Conservation (phyloP, 805 yeast genomes). For the Maudiozyma bulderi region DNA sequence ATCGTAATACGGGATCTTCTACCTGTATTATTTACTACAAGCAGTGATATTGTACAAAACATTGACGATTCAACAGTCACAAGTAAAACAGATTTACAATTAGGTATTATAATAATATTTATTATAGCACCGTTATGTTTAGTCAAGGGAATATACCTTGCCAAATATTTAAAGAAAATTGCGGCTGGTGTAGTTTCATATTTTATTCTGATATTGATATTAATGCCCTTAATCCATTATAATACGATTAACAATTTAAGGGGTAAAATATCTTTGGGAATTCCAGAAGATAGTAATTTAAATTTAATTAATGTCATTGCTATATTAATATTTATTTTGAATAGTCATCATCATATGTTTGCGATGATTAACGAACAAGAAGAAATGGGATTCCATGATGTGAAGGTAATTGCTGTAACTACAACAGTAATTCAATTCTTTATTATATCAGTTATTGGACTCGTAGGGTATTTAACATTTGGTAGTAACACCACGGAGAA, state of each 20-base stretch:
- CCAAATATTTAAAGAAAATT: background rate
- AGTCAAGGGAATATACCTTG: conserved; percentile 37
- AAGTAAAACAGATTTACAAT: conserved; percentile 39
- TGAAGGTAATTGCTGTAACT: conserved; percentile 38
- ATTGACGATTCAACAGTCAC: no score
- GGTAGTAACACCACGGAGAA: conserved; percentile 73
- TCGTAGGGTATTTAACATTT: conserved; percentile 75
- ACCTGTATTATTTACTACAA: conserved; percentile 34
- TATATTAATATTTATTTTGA: conserved; percentile 82
- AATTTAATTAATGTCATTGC: conserved; percentile 62
- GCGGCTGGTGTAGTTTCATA: background rate
- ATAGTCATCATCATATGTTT: conserved; percentile 93
- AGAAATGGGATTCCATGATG: conserved; percentile 39
- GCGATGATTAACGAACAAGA: conserved; percentile 72
- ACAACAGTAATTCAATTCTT: conserved; percentile 51
- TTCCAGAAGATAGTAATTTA: conserved; percentile 34
- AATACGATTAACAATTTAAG: conserved; percentile 16
- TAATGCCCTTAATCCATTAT: background rate
- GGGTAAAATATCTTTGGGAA: conserved; percentile 41
- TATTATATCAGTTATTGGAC: conserved; percentile 62
- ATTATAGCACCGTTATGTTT: conserved; percentile 48
- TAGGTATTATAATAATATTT: conserved; percentile 41
- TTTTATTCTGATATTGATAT: background rate
- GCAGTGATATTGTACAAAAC: no score
- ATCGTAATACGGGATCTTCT: conserved; percentile 61